A percentile compares a stretch with the other conserved stretches of the same genome.
Conservation (phyloP, 2,329 filamentous ascomycete species). For the Lecanicillium sp. region DNA sequence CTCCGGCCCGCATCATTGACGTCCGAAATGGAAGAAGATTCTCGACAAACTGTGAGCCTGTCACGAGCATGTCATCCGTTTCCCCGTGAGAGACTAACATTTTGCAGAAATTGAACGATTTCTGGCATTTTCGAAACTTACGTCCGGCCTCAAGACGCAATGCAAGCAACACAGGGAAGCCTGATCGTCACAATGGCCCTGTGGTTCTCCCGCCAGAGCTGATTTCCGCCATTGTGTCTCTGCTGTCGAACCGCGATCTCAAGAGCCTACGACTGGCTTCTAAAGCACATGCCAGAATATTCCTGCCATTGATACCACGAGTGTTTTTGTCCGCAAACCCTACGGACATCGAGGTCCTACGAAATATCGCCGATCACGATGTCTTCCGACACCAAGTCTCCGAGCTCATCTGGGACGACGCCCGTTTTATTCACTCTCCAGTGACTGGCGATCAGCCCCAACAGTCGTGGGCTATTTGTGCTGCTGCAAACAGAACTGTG, state of each 20-base stretch:
- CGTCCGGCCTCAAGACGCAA: no score
- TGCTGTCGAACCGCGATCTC: conserved; percentile 19
- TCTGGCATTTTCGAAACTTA: no score
- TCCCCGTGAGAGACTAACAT: no score
- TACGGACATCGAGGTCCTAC: conserved; percentile 30
- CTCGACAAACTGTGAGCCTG: no score
- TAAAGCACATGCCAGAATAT: conserved; percentile 30
- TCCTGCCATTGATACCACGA: conserved; percentile 19
- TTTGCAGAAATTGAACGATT: no score
- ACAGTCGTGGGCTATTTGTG: neutral
- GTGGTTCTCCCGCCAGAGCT: no score
- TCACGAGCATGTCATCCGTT: no score
- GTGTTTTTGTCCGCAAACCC: conserved; percentile 35
- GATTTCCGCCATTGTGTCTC: no score
- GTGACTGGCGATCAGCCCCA: neutral
- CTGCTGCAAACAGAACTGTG: neutral
- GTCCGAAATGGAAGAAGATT: no score
- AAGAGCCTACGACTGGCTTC: conserved; percentile 31
- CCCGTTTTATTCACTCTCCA: conserved; percentile 4
- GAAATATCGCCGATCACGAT: conserved; percentile 29
- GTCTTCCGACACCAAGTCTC: conserved; percentile 24
- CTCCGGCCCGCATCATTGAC: no score
- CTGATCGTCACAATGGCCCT: no score
- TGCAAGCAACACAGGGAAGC: no score
- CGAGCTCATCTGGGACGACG: conserved; percentile 35